Base-by-base conservation (phyloP, 352 stramenopile genomes). In the Saprolegnia parasitica region DNA sequence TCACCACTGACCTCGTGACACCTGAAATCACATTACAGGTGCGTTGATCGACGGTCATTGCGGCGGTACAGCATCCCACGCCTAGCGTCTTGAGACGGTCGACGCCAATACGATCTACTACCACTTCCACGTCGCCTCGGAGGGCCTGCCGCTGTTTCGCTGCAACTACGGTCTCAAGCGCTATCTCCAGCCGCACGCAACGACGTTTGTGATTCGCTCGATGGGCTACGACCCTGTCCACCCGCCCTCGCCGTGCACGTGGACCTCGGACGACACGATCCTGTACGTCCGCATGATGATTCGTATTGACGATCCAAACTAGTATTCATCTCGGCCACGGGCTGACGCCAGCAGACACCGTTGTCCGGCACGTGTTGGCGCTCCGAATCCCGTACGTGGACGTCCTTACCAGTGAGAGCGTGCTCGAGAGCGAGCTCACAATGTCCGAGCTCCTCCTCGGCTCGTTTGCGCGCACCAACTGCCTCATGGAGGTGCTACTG, bases 91-190 rank as follows among this genome's bases (percentile, higher is more conserved):
- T 10, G 52, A 60, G 20, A 60, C 35, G 11, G 52, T 60, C 9
- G 52, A 60, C 20, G 35, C 13, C 13, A 24, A 60, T 24, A 60
- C 52, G 20, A 60, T 60, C 52, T 60, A 60, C 35, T 60, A 60
- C 20, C 52, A 60, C 10, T 60, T 60, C 9, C 11, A 60, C 1
- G 52, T 60, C 13, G 35, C 11, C 3, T n/a, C 11, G 3, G 52
- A 60, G 24, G 24, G 52, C 1, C n/a, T 60, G 2, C n/a, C 52
- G 13, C 52, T 60, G 3, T n/a, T 60, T 40, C 52, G 52, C 35
- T 60, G 52, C 52, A 60, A 60, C 52, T 60, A 60, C 9, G 52
- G 24, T 35, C 24, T 60, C 20, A 60, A 60, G 35, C 52, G 52
- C 52, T 60, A 60, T 60, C 3, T 60, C 13, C 52, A 26, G 35